Conservation (phyloP, 768 basidiomycete species). For the Lactarius hengduanensis region DNA sequence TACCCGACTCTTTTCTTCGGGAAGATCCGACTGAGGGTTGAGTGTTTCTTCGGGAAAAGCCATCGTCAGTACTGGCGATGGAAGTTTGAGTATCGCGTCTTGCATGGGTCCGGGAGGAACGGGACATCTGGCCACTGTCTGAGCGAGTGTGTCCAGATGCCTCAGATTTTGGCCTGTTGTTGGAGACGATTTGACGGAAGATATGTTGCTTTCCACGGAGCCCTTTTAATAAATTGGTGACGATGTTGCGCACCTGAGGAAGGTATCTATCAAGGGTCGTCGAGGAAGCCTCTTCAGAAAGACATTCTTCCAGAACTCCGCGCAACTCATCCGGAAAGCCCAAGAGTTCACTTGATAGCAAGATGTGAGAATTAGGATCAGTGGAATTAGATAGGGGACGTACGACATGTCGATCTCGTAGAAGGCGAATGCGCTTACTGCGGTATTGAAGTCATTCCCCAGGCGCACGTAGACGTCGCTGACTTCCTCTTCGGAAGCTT, state of each 20-base stretch:
- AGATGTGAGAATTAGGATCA: conserved; percentile 16
- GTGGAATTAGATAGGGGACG: conserved; percentile 7
- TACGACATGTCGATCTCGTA: conserved; percentile 92
- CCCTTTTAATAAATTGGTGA: conserved; percentile 89
- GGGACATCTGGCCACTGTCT: conserved; percentile 42
- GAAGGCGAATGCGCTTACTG: conserved; percentile 81
- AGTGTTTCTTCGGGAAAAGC: conserved; percentile 28
- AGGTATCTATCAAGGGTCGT: conserved; percentile 88
- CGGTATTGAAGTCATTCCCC: conserved; percentile 96
- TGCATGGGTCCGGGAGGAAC: conserved; percentile 50
- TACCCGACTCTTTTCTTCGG: conserved; percentile 32
- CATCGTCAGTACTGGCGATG: conserved; percentile 36
- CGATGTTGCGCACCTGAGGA: conserved; percentile 87
- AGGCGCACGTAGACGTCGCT: conserved; percentile 96
- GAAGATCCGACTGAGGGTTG: conserved; percentile 12
- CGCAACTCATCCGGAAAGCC: conserved; percentile 88
- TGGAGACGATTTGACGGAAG: conserved; percentile 74
- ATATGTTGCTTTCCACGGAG: conserved; percentile 89
- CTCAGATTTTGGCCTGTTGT: conserved; percentile 53
- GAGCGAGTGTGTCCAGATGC: conserved; percentile 47
- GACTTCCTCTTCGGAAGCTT: conserved; percentile 74
- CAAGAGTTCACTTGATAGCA: conserved; percentile 68
- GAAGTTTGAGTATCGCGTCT: conserved; percentile 36
- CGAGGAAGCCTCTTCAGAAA: conserved; percentile 84
- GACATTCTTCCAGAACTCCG: conserved; percentile 81